These are phyloP conservation scores for Rubia peregrina DNA, from an alignment of 305 asterid species.

Conservation along the genomic window DNA sequence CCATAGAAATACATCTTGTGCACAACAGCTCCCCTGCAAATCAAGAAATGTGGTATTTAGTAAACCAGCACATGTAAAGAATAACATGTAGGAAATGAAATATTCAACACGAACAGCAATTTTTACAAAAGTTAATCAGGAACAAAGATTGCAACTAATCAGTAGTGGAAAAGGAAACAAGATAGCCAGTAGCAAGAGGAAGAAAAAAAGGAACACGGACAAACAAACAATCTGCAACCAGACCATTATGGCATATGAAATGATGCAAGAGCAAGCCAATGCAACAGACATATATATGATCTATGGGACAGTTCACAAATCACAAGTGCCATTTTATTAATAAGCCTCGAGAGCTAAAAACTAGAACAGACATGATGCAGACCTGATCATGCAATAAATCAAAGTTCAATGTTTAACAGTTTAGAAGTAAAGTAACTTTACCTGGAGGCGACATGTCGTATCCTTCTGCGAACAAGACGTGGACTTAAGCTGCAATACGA, in stretches of 20 bases:
- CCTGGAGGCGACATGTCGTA: conserved; percentile 85
- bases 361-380: not conserved
- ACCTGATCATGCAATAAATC: not conserved
- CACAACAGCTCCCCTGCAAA: conserved; percentile 68
- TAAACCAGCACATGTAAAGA: not conserved
- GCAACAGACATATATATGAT: not conserved
- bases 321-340: not conserved
- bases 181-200: not conserved
- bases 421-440: conserved; percentile 21
- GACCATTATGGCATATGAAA: not conserved
- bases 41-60: conserved; percentile 14
- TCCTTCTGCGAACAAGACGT: conserved; percentile 80
- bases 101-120: not conserved
- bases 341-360: not conserved
- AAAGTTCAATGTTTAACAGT: not conserved
- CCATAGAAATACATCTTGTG: conserved; percentile 83
- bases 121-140: not conserved
- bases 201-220: not conserved
- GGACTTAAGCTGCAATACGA: conserved; percentile 58
- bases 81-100: not conserved
- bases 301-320: not conserved
- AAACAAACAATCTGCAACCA: not conserved
- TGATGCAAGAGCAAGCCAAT: conserved; percentile 1
- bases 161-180: not conserved
- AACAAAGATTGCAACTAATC: not conserved